Evolutionary conservation across 2,329 filamentous ascomycete species (phyloP), one percentile per base, ranked within the genome.

Genomic region (Botrytis fragariae): DNA sequence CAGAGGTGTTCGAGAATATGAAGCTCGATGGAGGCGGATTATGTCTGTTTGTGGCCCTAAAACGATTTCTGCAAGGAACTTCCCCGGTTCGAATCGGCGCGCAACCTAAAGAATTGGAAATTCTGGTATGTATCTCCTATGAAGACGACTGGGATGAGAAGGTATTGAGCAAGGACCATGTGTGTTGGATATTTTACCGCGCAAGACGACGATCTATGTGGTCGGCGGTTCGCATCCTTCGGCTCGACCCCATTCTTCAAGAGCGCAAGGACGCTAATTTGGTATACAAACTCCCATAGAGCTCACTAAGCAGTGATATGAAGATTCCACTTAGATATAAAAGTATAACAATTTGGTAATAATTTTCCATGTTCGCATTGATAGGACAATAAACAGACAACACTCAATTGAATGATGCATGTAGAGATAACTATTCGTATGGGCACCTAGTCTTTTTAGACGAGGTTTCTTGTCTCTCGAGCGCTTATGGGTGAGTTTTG

Each of bases 161-260:
- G 9, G 22, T 10, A 37, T 25, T 14, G 22, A 35, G 62, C 42
- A 48, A 35, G 29, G 44, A 25, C 42, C 42, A 48, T 4, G n/a
- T 4, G n/a, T 65, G 29, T 35, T 65, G 29, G 20, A 16, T 4
- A 16, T 48, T 35, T 20, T 35, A 29, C 20, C 29, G 62, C 62
- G 37, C 44, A 65, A 25, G 20, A 65, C 42, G 20, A 8, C 22
- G 4, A 22, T 20, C 20, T 22, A 65, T 22, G 29, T 18, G 42
- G 62, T 35, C 20, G 44, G 62, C 62, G 42, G 44, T 22, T 65
- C 42, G 62, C 62, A 65, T 65, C 62, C 62, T 48, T 48, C 22
- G 20, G 25, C 6, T 48, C 44, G 16, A 39, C 22, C 20, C 29
- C 62, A 35, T 39, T n/a, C 2, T 63, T 48, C 20, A 48, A 20